A percentile compares a stretch with the other conserved stretches of the same genome.
Evolutionary conservation across 768 basidiomycete species (phyloP).

Genomic region (Boletellus ananiceps): DNA sequence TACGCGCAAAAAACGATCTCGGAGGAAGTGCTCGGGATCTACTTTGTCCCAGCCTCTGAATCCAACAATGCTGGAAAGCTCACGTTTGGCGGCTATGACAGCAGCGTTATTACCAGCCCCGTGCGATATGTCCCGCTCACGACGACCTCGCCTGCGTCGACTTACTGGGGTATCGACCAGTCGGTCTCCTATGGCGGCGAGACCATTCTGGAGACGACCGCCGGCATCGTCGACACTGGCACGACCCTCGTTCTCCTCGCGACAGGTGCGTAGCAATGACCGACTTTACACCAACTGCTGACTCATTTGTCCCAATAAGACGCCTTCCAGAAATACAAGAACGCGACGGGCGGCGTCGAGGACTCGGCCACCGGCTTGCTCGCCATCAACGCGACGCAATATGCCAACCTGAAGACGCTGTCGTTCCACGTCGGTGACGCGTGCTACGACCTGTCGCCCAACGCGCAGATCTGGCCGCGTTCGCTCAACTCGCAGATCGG

Average conservation of each 20-base stretch:
- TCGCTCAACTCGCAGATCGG: neutral
- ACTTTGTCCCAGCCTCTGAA: neutral
- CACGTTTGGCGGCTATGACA: neutral
- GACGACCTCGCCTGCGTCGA: neutral
- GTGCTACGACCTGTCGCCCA: neutral
- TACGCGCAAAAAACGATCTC: neutral
- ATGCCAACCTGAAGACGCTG: neutral
- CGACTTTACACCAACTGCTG: neutral
- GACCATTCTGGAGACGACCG: neutral
- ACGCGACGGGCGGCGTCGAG: neutral
- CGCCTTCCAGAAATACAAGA: neutral
- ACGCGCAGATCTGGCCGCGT: neutral
- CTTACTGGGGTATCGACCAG: neutral
- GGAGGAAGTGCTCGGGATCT: neutral
- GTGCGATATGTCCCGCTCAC: neutral
- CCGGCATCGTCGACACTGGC: neutral
- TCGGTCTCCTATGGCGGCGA: neutral
- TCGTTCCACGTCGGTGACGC: neutral
- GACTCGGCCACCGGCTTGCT: neutral
- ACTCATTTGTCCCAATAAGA: neutral
- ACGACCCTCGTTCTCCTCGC: neutral
- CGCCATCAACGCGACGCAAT: neutral
- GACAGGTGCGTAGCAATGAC: neutral
- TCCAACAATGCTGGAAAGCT: neutral
- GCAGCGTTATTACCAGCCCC: neutral